phyloP scores from a whole-genome alignment of 352 stramenopile species.

The Phytophthora melonis region DNA sequence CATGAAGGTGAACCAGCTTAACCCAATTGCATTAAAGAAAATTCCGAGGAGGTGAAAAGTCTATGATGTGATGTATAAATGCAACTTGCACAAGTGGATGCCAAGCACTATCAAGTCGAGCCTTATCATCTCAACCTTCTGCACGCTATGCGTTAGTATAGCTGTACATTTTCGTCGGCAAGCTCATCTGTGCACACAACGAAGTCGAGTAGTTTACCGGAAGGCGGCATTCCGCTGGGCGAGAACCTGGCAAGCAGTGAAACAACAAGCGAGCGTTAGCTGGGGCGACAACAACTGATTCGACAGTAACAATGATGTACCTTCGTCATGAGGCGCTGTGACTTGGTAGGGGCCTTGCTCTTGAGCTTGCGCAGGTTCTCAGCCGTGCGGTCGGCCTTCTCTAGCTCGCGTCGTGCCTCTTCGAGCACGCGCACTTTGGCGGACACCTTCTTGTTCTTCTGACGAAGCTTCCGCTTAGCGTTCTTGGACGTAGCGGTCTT shows the following conservation, averaged over 20 bases:
- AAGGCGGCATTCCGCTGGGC: conserved; percentile 53
- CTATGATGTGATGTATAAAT: background rate
- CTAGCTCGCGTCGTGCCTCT: conserved; percentile 58
- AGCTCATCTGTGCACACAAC: background rate
- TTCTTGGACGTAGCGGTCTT: conserved; percentile 28
- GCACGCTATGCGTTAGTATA: too few relatives aligned
- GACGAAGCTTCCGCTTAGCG: conserved; percentile 32
- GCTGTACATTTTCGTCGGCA: background rate
- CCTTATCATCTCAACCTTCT: background rate
- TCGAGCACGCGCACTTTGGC: conserved; percentile 62
- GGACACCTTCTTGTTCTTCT: conserved; percentile 40
- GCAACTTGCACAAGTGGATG: background rate
- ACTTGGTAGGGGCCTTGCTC: conserved; percentile 61
- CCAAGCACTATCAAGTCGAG: background rate
- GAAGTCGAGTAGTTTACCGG: conserved; percentile 28
- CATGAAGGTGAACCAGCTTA: background rate
- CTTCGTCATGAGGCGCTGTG: conserved; percentile 74
- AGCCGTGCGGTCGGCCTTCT: conserved; percentile 56
- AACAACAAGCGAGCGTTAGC: conserved; percentile 7
- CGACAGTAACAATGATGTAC: conserved; percentile 26
- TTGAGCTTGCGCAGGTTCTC: conserved; percentile 78
- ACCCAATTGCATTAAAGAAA: background rate
- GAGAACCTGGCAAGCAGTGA: conserved; percentile 42
- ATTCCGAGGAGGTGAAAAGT: background rate
- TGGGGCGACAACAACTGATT: background rate